Percentiles rank a stretch among this genome's conserved stretches.
These are phyloP conservation scores for Penicillium sp. DNA, from an alignment of 2,329 filamentous ascomycete genomes.

Conservation along the genomic window DNA sequence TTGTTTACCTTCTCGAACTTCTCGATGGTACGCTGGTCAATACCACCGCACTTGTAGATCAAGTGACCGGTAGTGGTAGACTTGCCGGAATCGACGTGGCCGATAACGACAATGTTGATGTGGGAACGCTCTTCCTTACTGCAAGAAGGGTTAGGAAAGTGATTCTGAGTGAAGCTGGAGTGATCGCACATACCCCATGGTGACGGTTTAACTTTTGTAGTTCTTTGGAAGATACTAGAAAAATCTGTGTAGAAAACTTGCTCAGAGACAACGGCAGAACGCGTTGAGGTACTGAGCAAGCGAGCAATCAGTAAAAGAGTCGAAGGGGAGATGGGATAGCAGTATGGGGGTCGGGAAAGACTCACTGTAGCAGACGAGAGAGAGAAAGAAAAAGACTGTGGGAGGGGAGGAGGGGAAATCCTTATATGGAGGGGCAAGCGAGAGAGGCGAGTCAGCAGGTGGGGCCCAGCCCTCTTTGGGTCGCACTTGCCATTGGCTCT, in stretches of 20 bases:
- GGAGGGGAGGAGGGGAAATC: slow-evolving; percentile 46
- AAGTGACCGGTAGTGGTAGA: slow-evolving; percentile 93
- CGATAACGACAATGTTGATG: slow-evolving; percentile 98
- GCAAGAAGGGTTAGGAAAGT: slow-evolving; percentile 19
- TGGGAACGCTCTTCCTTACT: slow-evolving; percentile 96
- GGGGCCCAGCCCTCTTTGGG: slow-evolving; percentile 38
- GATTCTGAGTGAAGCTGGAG: neutral
- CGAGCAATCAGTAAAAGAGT: slow-evolving; percentile 24
- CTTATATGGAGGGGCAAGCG: slow-evolving; percentile 52
- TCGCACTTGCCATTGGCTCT: slow-evolving; percentile 29
- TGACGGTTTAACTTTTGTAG: slow-evolving; percentile 54
- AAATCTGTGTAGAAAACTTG: slow-evolving; percentile 39
- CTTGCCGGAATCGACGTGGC: slow-evolving; percentile 99
- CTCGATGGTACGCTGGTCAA: slow-evolving; percentile 99
- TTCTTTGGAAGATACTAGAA: slow-evolving; percentile 52
- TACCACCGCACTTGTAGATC: slow-evolving; percentile 99
- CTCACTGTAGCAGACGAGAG: slow-evolving; percentile 50
- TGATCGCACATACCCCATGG: slow-evolving; percentile 60
- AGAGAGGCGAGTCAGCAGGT: slow-evolving; percentile 39
- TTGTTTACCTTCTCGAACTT: slow-evolving; percentile 99
- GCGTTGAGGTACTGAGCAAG: slow-evolving; percentile 54
- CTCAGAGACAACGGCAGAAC: slow-evolving; percentile 54
- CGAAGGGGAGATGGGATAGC: slow-evolving; percentile 18
- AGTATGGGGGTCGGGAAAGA: slow-evolving; percentile 38
- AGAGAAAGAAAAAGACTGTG: slow-evolving; percentile 43